phyloP scores from a whole-genome alignment of 352 stramenopile species.

The Blastocystis hominis region DNA sequence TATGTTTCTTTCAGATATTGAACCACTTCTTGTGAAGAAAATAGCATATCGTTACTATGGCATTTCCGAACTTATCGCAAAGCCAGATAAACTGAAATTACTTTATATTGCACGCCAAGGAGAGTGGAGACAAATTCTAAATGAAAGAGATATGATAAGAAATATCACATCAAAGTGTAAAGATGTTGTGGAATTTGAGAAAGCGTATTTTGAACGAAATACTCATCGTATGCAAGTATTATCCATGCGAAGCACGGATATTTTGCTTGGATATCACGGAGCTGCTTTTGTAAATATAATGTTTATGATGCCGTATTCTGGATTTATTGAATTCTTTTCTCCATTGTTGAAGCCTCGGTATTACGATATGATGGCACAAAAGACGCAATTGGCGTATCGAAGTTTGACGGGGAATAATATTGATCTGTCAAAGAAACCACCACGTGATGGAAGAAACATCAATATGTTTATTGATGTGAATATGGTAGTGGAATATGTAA shows the following conservation, averaged over 20 bases:
- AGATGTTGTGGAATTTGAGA: background rate
- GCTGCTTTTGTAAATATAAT: background rate
- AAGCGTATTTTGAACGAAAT: background rate
- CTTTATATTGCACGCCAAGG: background rate
- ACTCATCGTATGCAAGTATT: background rate
- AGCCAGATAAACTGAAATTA: background rate
- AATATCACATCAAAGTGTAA: background rate
- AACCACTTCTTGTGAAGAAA: constrained; percentile 6
- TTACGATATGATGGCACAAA: background rate
- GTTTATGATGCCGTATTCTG: background rate
- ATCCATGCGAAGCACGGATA: background rate
- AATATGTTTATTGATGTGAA: constrained; percentile 1
- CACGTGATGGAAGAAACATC: background rate
- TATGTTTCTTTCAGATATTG: background rate
- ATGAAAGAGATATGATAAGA: background rate
- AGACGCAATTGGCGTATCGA: background rate
- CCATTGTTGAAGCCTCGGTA: background rate
- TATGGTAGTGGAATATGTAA: background rate
- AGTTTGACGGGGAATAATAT: background rate
- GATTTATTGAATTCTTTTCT: background rate
- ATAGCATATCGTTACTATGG: background rate
- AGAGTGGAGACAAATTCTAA: background rate
- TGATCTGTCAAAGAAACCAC: background rate
- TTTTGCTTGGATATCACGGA: background rate
- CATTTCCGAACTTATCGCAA: background rate